Evolutionary conservation across 306 rosid species (phyloP).

Genomic region (Sphenostylis stenocarpa): DNA sequence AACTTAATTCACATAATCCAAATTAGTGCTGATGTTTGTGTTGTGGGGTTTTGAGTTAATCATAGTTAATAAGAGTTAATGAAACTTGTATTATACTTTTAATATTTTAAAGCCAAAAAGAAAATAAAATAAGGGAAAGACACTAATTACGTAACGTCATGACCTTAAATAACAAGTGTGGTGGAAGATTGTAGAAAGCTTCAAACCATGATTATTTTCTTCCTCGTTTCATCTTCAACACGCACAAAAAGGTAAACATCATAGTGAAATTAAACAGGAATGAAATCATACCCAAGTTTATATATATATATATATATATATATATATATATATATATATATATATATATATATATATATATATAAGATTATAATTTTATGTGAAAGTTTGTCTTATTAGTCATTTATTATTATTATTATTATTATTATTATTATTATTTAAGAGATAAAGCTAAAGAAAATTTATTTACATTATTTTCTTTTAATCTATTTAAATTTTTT

Average conservation of each 20-base stretch:
- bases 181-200: not conserved
- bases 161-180: not conserved
- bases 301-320: too few species aligned
- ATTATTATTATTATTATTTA: too few species aligned
- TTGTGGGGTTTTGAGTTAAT: constrained; percentile 17
- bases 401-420: too few species aligned
- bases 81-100: constrained; percentile 19
- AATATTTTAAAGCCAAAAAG: not conserved
- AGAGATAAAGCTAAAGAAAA: too few species aligned
- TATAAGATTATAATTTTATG: too few species aligned
- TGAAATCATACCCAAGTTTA: not conserved
- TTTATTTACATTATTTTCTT: too few species aligned
- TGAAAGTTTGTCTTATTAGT: too few species aligned
- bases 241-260: not conserved
- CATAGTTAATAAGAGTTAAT: constrained; percentile 13
- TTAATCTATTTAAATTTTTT: too few species aligned
- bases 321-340: too few species aligned
- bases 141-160: not conserved
- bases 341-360: too few species aligned
- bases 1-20: constrained; percentile 19
- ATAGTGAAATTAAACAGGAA: not conserved
- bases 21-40: constrained; percentile 13
- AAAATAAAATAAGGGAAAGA: not conserved
- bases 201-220: not conserved
- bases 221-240: not conserved